Percentiles rank a stretch among this genome's conserved stretches.
phyloP scores from a whole-genome alignment of 495 filamentous ascomycete genomes.

The Cairneyella variabilis region DNA sequence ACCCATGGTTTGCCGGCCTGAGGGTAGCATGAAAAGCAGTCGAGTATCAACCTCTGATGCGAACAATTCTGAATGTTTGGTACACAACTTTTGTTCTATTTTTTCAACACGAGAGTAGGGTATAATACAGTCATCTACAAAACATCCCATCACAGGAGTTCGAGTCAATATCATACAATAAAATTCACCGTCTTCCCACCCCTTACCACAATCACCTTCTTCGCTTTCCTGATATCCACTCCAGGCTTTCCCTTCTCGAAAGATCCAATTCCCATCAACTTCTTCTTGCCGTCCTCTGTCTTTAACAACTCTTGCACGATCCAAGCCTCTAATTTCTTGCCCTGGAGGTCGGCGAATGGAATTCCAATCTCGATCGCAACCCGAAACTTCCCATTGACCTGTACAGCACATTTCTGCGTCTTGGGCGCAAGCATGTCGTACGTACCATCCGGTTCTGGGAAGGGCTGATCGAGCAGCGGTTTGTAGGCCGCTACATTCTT shows the following conservation, averaged over 20 bases:
- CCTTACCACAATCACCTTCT: slow-evolving; percentile 47
- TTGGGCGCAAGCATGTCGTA: slow-evolving; percentile 32
- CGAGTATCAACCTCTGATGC: no score
- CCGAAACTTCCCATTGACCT: slow-evolving; percentile 71
- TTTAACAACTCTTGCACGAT: slow-evolving; percentile 22
- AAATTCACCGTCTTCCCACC: slow-evolving; percentile 56
- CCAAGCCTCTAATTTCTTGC: slow-evolving; percentile 53
- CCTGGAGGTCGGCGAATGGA: slow-evolving; percentile 1
- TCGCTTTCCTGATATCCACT: slow-evolving; percentile 35
- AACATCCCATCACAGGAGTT: slow-evolving; percentile 38
- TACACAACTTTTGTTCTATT: no score
- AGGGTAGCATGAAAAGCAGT: no score
- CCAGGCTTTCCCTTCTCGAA: slow-evolving; percentile 27
- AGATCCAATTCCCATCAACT: slow-evolving; percentile 24
- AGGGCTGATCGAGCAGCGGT: slow-evolving; percentile 48
- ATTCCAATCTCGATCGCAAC: slow-evolving; percentile 58
- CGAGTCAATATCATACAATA: no score
- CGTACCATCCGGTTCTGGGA: slow-evolving; percentile 51
- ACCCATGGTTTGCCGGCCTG: no score
- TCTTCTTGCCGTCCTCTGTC: slow-evolving; percentile 28
- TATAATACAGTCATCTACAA: slow-evolving; percentile 4
- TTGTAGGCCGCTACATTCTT: no score
- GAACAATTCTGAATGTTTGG: no score
- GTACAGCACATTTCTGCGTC: slow-evolving; percentile 54
- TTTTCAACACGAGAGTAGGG: slow-evolving; percentile 2